Percentiles rank a stretch among this genome's conserved stretches.
These are phyloP conservation scores for Suillus decipiens DNA, from an alignment of 768 basidiomycete species.

Conservation along the genomic window DNA sequence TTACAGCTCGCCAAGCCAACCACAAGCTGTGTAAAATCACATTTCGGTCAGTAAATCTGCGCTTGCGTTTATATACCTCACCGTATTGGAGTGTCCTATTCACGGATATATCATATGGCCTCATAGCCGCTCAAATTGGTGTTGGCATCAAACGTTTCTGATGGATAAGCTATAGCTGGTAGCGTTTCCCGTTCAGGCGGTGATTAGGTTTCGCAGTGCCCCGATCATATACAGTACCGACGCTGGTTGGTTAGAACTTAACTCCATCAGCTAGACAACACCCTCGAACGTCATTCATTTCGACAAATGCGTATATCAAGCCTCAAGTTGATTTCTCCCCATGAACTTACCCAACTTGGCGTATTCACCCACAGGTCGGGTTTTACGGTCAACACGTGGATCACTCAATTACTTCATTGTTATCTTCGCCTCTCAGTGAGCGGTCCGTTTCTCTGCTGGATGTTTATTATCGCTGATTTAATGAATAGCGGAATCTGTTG, in stretches of 20 bases:
- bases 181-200: background rate
- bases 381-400: constrained; percentile 3
- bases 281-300: constrained; percentile 1
- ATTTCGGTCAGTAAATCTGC: background rate
- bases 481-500: background rate
- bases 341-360: background rate
- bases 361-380: background rate
- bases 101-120: too few relatives aligned
- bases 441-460: constrained; percentile 10
- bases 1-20: background rate
- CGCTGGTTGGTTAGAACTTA: background rate
- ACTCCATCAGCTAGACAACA: background rate
- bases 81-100: background rate
- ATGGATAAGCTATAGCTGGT: background rate
- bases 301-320: background rate
- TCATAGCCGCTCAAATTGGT: background rate
- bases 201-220: background rate
- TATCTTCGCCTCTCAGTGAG: background rate
- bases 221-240: background rate
- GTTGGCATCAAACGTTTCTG: background rate
- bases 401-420: constrained; percentile 2
- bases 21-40: background rate
- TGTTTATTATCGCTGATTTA: too few relatives aligned
- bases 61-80: background rate
- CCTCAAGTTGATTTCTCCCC: background rate